Conservation (phyloP, 2,329 filamentous ascomycete genomes). For the Shiraia bambusicola region DNA sequence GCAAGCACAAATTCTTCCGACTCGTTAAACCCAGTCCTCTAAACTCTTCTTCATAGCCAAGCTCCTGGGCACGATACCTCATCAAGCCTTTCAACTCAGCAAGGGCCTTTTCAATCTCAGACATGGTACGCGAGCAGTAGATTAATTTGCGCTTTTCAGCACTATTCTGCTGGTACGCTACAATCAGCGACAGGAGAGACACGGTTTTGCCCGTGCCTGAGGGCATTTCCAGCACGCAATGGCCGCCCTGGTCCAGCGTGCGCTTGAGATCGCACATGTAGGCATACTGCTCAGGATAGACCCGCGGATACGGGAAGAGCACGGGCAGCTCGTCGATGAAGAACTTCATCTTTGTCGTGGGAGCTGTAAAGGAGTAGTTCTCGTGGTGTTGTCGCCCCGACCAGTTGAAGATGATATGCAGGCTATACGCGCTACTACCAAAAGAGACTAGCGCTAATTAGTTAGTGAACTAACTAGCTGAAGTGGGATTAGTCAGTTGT, state of each 20-base stretch:
- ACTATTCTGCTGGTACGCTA: constrained; percentile 93
- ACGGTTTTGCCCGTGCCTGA: constrained; percentile 98
- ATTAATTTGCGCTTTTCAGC: constrained; percentile 94
- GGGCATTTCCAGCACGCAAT: constrained; percentile 98
- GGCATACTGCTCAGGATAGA: constrained; percentile 62
- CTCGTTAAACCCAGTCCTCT: constrained; percentile 89
- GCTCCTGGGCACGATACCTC: constrained; percentile 87
- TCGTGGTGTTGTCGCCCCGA: constrained; percentile 12
- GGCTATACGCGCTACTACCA: constrained; percentile 3
- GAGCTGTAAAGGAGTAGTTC: constrained; percentile 15
- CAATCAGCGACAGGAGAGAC: constrained; percentile 88
- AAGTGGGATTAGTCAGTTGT: constrained; percentile 16
- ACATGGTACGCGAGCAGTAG: constrained; percentile 99
- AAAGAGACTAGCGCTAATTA: constrained; percentile 5
- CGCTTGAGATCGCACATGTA: constrained; percentile 85
- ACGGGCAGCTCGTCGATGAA: constrained; percentile 73
- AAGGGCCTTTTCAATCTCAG: constrained; percentile 96
- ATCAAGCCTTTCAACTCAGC: constrained; percentile 89
- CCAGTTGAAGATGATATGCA: constrained; percentile 6
- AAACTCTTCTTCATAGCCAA: constrained; percentile 92
- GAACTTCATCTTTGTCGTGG: constrained; percentile 67
- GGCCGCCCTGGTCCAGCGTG: constrained; percentile 89
- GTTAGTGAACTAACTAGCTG: too few species aligned
- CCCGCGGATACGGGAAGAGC: constrained; percentile 72
- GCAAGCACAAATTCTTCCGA: constrained; percentile 94